Base-by-base conservation (phyloP, 768 basidiomycete genomes). In the Tylopilus sp. region DNA sequence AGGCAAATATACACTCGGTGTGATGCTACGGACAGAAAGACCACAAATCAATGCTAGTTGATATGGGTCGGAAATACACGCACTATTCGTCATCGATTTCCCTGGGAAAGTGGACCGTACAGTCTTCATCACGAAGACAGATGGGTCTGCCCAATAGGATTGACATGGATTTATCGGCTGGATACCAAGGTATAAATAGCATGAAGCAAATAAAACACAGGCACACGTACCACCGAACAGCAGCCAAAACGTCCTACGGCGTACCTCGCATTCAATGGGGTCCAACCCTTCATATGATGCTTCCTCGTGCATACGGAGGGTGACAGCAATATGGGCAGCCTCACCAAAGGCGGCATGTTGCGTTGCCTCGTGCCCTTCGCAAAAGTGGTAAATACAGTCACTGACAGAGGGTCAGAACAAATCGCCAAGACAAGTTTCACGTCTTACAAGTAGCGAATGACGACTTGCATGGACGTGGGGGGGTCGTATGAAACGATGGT, bases 31-130 rank as follows among this genome's bases (percentile, higher is more conserved):
- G 57, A 59, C 31, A 31, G 31, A 4, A 13, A 12, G 13, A 13
- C 12, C 31, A 30, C 17, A 22, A 57, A 57, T 30, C 47, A 45
- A 56, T 67, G 66, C 36, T 51, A 22, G 31, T 5, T 13, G 20
- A 71, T 64, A 73, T 6, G 48, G 25, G 46, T 42, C 50, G 49
- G 57, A 59, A 40, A 47, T 28, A 35, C 31, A 81, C 87, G 61
- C 70, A 91, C 89, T 90, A 91, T 73, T 91, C 89, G 65, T 92
- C 89, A 69, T 92, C 89, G 51, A 92, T 73, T 70, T 92, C 89
- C 69, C 85, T 88, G 23, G 90, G 90, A 71, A 91, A 91, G 66
- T 90, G 85, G 3, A 90, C 81, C 9, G 89, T 91, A 69, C 91
- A 93, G 67, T 95, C 92, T 66, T 94, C 93, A 62, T 93, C 90